These are phyloP conservation scores for Geotrichum klebahnii DNA, from an alignment of 1,139 yeast species.

Conservation along the genomic window DNA sequence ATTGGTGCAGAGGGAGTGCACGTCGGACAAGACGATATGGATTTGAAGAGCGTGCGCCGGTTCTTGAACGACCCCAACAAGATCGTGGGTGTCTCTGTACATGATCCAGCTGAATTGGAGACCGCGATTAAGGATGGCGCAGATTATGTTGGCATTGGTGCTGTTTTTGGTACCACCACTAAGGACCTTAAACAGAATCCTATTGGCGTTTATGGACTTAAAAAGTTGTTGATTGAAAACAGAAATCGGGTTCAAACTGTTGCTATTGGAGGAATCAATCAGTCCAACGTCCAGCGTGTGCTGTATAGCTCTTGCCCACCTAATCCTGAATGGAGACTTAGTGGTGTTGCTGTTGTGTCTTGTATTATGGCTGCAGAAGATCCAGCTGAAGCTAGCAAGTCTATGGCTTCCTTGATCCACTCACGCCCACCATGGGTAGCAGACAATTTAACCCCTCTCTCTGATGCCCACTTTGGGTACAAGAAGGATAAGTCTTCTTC, in stretches of 20 bases:
- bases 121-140: slow-evolving; percentile 49
- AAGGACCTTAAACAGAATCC: slow-evolving; percentile 54
- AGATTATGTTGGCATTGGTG: slow-evolving; percentile 86
- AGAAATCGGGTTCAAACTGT: slow-evolving; percentile 49
- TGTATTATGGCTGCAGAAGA: slow-evolving; percentile 70
- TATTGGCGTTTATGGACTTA: slow-evolving; percentile 65
- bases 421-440: slow-evolving; percentile 27
- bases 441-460: neutral
- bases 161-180: slow-evolving; percentile 70
- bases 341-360: slow-evolving; percentile 85
- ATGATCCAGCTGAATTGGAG: slow-evolving; percentile 54
- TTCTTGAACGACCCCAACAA: slow-evolving; percentile 64
- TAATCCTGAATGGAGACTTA: slow-evolving; percentile 45
- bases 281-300: slow-evolving; percentile 56
- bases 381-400: slow-evolving; percentile 53
- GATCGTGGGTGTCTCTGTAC: slow-evolving; percentile 77
- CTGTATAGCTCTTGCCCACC: slow-evolving; percentile 49
- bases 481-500: too few species aligned
- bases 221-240: slow-evolving; percentile 48
- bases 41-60: slow-evolving; percentile 51
- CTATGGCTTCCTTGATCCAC: slow-evolving; percentile 27
- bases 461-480: neutral
- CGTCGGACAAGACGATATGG: slow-evolving; percentile 91
- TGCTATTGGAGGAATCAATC: slow-evolving; percentile 84
- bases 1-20: slow-evolving; percentile 90